Evolutionary conservation across 129 eudicot species (phyloP), one percentile per base, ranked within the genome.

Genomic region (Apium graveolens): DNA sequence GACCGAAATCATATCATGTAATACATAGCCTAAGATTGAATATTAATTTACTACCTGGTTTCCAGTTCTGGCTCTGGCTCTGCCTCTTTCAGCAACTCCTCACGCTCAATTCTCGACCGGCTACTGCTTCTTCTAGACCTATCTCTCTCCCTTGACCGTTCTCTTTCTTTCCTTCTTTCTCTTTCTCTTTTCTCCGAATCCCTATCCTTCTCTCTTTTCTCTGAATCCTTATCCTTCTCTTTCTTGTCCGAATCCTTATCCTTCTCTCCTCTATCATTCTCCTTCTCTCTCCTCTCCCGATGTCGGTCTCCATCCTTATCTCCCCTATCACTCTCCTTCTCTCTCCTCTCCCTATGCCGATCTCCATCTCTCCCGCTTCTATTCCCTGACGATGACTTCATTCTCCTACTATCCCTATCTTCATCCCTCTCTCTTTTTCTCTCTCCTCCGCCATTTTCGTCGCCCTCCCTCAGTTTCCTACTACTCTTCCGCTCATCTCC

Each of bases 51-150:
- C 76, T 85, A 93, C 97, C 97, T 89, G 93, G 90, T 88, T 35
- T 93, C 98, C 34, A 82, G 69, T 26, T 92, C 97, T 62, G 88
- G 70, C 78, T 92, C 97, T 62, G 88, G 70, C 78, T 88, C 93
- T 77, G 81, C 76, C 66, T 87, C 91, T 10, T 78, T 53, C 53
- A 86, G 14, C 76, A 80, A 65, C 16, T 89, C 92, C 85, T 87
- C 95, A 3, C 82, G 86, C 35, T 86, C 91, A 43, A 81, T 76
- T 77, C 89, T 78, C 7, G 85, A 80, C 20, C 82, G 85, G 78
- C 90, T 87, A n/a, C 82, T 73, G 42, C 86, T 82, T 84, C 88
- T 86, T 74, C 91, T 70, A 57, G 80, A 38, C 70, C 78, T 34
- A 74, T 85, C 60, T 74, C 44, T 70, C 13, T 70, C 75, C 75